Evolutionary conservation across 2,329 filamentous ascomycete genomes (phyloP).

Genomic region (Coniochaeta ligniaria): DNA sequence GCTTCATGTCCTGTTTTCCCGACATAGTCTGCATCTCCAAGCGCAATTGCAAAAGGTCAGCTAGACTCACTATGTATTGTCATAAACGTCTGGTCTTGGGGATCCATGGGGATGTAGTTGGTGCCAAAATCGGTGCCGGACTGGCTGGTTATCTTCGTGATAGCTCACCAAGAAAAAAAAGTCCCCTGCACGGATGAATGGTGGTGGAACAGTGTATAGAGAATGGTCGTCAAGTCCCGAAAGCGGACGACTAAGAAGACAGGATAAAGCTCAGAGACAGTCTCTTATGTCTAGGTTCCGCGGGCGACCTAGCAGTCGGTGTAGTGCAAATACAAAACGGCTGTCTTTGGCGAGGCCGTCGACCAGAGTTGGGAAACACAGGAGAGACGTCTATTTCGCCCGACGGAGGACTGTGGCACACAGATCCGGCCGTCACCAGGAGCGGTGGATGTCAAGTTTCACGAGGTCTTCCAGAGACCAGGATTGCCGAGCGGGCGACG

Average conservation of each 20-base stretch:
- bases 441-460: conserved; percentile 19
- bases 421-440: conserved; percentile 28
- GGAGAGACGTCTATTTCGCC: not conserved
- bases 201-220: not conserved
- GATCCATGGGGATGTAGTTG: conserved; percentile 50
- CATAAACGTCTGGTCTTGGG: conserved; percentile 82
- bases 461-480: conserved; percentile 21
- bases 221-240: not conserved
- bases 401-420: conserved; percentile 22
- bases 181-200: not conserved
- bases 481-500: conserved; percentile 12
- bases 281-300: not conserved
- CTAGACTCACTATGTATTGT: conserved; percentile 71
- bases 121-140: conserved; percentile 12
- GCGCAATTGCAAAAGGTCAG: conserved; percentile 5
- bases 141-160: conserved; percentile 5
- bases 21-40: not conserved
- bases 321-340: not conserved
- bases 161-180: not conserved
- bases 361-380: not conserved
- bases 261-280: conserved; percentile 1
- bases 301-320: not conserved
- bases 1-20: not conserved
- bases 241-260: not conserved
- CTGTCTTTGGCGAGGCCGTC: not conserved